Evolutionary conservation across 2,329 filamentous ascomycete genomes (phyloP).

Genomic region (Metarhizium rileyi): DNA sequence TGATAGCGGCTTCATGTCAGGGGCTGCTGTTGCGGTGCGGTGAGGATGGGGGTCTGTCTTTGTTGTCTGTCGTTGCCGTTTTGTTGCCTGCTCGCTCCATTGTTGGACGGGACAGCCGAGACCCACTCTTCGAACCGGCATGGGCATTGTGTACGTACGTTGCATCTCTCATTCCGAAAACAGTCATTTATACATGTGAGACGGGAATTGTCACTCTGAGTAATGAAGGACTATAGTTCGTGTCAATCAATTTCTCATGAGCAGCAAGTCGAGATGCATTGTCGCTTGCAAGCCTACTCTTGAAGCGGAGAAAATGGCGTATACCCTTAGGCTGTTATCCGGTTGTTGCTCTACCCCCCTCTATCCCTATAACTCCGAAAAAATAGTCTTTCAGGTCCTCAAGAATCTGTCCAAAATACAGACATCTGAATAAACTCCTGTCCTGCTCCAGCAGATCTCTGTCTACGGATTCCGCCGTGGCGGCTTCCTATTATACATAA

Average conservation of each 20-base stretch:
- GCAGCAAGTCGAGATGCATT: background rate
- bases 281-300: background rate
- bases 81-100: no score
- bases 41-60: background rate
- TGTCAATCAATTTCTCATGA: background rate
- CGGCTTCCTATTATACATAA: background rate
- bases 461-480: background rate
- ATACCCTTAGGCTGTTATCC: background rate
- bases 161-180: no score
- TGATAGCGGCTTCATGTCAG: background rate
- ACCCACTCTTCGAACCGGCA: no score
- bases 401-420: background rate
- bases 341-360: background rate
- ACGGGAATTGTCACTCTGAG: background rate
- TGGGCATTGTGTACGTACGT: no score
- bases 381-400: background rate
- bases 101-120: no score
- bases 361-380: background rate
- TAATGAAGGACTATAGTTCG: background rate
- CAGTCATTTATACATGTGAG: no score
- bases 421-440: background rate
- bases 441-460: background rate
- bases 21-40: background rate
- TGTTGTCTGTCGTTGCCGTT: background rate
- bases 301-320: background rate